Evolutionary conservation across 2,329 filamentous ascomycete species (phyloP).

Genomic region (Fusarium sp.): DNA sequence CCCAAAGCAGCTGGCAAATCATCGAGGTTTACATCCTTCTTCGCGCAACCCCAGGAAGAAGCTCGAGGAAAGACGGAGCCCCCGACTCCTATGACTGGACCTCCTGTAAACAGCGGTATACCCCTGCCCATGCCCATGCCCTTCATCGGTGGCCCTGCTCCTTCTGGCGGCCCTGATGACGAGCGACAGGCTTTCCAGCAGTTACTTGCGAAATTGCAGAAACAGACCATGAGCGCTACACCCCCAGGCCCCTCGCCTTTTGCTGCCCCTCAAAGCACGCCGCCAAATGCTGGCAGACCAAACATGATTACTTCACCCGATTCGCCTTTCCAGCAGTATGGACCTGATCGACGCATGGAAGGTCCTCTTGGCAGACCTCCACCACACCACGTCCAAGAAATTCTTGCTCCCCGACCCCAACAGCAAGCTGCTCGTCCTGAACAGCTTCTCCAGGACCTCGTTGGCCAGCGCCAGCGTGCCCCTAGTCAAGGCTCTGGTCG

Average conservation of each 20-base stretch:
- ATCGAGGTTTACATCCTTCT: slow-evolving; percentile 89
- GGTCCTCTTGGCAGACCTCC: slow-evolving; percentile 55
- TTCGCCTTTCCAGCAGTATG: slow-evolving; percentile 60
- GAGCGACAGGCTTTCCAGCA: slow-evolving; percentile 90
- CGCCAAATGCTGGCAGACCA: slow-evolving; percentile 50
- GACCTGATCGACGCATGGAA: slow-evolving; percentile 59
- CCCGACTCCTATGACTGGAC: slow-evolving; percentile 56
- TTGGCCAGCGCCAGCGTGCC: slow-evolving; percentile 68
- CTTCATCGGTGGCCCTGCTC: slow-evolving; percentile 45
- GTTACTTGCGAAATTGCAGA: slow-evolving; percentile 83
- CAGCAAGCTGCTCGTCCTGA: slow-evolving; percentile 66
- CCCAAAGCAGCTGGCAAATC: slow-evolving; percentile 73
- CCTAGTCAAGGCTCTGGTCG: slow-evolving; percentile 64
- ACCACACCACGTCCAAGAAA: slow-evolving; percentile 62
- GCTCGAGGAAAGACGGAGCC: slow-evolving; percentile 63
- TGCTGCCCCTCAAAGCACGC: slow-evolving; percentile 54
- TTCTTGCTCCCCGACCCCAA: slow-evolving; percentile 64
- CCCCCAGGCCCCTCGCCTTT: slow-evolving; percentile 60
- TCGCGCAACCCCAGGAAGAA: slow-evolving; percentile 66
- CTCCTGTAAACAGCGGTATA: slow-evolving; percentile 30
- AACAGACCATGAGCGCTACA: slow-evolving; percentile 62
- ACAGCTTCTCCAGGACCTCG: slow-evolving; percentile 71
- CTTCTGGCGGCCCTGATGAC: slow-evolving; percentile 62
- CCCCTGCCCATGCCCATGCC: slow-evolving; percentile 39
- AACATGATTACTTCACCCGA: slow-evolving; percentile 61